phyloP scores from a whole-genome alignment of 129 eudicot genomes.

The Apium graveolens region DNA sequence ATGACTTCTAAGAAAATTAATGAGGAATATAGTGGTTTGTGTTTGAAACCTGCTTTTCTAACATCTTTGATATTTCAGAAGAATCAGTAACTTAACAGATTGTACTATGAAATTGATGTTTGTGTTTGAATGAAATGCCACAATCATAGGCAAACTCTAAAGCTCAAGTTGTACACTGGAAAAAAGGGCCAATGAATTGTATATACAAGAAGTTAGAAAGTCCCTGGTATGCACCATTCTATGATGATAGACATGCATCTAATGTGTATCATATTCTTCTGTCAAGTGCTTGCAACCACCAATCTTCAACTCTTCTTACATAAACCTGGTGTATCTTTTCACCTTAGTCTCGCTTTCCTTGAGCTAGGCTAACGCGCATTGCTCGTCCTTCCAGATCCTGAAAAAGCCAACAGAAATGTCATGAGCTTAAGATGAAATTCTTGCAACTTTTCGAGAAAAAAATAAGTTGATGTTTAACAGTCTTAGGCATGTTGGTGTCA shows the following conservation, averaged over 20 bases:
- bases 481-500: background rate
- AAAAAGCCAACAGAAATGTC: background rate
- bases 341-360: constrained; percentile 48
- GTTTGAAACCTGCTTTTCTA: too few relatives aligned
- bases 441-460: background rate
- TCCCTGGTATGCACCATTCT: background rate
- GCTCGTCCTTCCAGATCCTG: constrained; percentile 86
- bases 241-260: background rate
- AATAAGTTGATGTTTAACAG: too few relatives aligned
- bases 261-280: background rate
- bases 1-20: too few relatives aligned
- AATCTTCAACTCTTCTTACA: constrained; percentile 5
- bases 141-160: background rate
- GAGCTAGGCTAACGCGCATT: constrained; percentile 59
- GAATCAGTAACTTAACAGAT: background rate
- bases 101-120: background rate
- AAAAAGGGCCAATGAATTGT: background rate
- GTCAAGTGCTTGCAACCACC: background rate
- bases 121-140: background rate
- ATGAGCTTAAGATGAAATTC: background rate
- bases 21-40: too few relatives aligned
- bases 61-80: too few relatives aligned
- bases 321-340: background rate
- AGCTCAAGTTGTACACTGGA: background rate
- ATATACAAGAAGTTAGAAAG: constrained; percentile 3